phyloP scores from a whole-genome alignment of 140 eudicot species.

The Stevia rebaudiana region DNA sequence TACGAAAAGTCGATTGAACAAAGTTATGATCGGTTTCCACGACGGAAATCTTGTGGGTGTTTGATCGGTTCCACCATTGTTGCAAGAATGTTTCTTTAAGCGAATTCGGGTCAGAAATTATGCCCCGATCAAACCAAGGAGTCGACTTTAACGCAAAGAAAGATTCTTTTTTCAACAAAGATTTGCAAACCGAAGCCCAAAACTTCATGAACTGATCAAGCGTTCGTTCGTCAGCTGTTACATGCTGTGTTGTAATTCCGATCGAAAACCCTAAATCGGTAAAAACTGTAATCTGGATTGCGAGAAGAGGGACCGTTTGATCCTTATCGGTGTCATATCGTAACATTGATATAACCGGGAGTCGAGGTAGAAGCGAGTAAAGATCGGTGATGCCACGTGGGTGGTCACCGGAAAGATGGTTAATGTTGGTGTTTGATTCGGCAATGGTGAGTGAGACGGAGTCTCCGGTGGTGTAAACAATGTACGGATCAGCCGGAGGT shows the following conservation, averaged over 20 bases:
- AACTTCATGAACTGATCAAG: slow-evolving; percentile 28
- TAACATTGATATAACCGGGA: slow-evolving; percentile 7
- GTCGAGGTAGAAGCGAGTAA: slow-evolving; percentile 27
- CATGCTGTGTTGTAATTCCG: slow-evolving; percentile 31
- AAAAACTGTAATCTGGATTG: slow-evolving; percentile 26
- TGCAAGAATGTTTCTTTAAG: slow-evolving; percentile 26
- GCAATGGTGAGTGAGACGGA: slow-evolving; percentile 27
- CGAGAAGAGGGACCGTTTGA: slow-evolving; percentile 15
- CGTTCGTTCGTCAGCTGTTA: slow-evolving; percentile 37
- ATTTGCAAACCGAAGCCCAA: slow-evolving; percentile 35
- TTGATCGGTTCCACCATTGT: slow-evolving; percentile 31
- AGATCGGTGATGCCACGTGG: slow-evolving; percentile 12
- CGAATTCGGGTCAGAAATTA: slow-evolving; percentile 27
- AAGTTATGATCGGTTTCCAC: background rate
- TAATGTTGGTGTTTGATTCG: slow-evolving; percentile 13
- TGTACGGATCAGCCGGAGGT: slow-evolving; percentile 22
- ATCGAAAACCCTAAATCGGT: slow-evolving; percentile 20
- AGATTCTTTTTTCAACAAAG: slow-evolving; percentile 7
- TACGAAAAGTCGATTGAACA: slow-evolving; percentile 42
- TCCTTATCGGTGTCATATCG: slow-evolving; percentile 9
- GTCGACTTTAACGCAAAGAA: background rate
- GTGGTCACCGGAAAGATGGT: slow-evolving; percentile 23
- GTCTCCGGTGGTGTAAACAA: slow-evolving; percentile 25
- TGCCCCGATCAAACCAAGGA: slow-evolving; percentile 29
- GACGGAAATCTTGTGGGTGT: background rate